Evolutionary conservation across 257 asterid genomes (phyloP).

Genomic region (Paraleonurus japonicus): DNA sequence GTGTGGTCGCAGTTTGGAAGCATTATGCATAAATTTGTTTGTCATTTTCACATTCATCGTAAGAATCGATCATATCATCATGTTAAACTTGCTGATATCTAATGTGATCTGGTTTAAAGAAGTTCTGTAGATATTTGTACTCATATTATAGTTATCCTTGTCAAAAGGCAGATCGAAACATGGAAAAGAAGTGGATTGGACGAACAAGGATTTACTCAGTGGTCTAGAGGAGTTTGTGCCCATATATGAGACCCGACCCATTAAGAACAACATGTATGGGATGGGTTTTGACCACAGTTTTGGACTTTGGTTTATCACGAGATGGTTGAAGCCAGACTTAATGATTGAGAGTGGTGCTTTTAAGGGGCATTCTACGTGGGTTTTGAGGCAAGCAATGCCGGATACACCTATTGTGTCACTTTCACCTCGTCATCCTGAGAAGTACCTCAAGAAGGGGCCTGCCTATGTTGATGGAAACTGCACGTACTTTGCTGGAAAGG

Average conservation of each 20-base stretch:
- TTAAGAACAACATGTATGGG: slow-evolving; percentile 87
- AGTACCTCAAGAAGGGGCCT: slow-evolving; percentile 92
- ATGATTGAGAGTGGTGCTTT: slow-evolving; percentile 99
- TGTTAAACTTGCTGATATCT: neutral
- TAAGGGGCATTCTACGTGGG: slow-evolving; percentile 99
- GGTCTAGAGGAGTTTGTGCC: slow-evolving; percentile 93
- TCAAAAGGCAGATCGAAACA: slow-evolving; percentile 99
- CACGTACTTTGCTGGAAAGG: slow-evolving; percentile 93
- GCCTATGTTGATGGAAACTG: slow-evolving; percentile 98
- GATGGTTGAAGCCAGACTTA: slow-evolving; percentile 83
- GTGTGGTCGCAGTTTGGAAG: neutral
- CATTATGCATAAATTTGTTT: neutral
- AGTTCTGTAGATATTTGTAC: slow-evolving; percentile 25
- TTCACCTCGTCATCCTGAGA: slow-evolving; percentile 97
- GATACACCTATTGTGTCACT: slow-evolving; percentile 74
- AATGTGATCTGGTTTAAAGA: slow-evolving; percentile 7
- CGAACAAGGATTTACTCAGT: slow-evolving; percentile 73
- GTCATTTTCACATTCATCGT: neutral
- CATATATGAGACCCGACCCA: slow-evolving; percentile 84
- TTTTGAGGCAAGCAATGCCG: slow-evolving; percentile 94
- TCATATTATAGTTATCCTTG: slow-evolving; percentile 63
- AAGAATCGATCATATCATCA: neutral
- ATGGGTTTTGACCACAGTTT: slow-evolving; percentile 99
- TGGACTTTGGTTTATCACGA: slow-evolving; percentile 93
- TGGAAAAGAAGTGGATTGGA: slow-evolving; percentile 92